phyloP scores from a whole-genome alignment of 2,329 filamentous ascomycete genomes.

The Pyrenophora graminea region DNA sequence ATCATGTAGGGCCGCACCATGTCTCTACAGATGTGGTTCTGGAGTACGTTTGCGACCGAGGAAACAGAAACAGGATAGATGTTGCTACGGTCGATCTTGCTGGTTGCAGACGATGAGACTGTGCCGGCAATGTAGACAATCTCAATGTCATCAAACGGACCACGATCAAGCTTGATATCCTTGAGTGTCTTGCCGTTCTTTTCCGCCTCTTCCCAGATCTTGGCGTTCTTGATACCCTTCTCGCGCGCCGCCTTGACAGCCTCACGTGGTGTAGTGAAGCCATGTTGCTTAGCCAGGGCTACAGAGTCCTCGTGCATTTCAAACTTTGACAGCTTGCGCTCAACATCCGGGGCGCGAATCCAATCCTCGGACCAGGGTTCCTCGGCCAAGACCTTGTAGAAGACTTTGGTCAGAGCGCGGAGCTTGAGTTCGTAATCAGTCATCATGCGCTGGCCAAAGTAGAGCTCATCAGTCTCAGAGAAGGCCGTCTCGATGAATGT shows the following conservation, averaged over 20 bases:
- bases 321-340: slow-evolving; percentile 45
- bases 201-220: slow-evolving; percentile 16
- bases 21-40: slow-evolving; percentile 42
- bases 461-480: slow-evolving; percentile 34
- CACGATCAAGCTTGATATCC: slow-evolving; percentile 30
- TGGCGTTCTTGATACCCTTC: slow-evolving; percentile 21
- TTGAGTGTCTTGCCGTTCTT: slow-evolving; percentile 24
- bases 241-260: slow-evolving; percentile 42
- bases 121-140: slow-evolving; percentile 47
- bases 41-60: slow-evolving; percentile 40
- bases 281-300: slow-evolving; percentile 36
- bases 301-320: slow-evolving; percentile 45
- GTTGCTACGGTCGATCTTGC: slow-evolving; percentile 37
- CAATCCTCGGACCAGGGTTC: slow-evolving; percentile 46
- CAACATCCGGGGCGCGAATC: slow-evolving; percentile 45
- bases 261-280: slow-evolving; percentile 36
- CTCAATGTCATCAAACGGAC: slow-evolving; percentile 45
- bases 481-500: slow-evolving; percentile 40
- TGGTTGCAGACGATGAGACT: slow-evolving; percentile 44
- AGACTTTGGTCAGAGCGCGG: slow-evolving; percentile 44
- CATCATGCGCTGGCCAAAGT: slow-evolving; percentile 35
- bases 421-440: slow-evolving; percentile 41
- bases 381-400: slow-evolving; percentile 45
- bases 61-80: slow-evolving; percentile 44
- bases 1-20: slow-evolving; percentile 43